A percentile compares a stretch with the other conserved stretches of the same genome.
phyloP scores from a whole-genome alignment of 2,329 filamentous ascomycete genomes.

The Leptographium procerum region DNA sequence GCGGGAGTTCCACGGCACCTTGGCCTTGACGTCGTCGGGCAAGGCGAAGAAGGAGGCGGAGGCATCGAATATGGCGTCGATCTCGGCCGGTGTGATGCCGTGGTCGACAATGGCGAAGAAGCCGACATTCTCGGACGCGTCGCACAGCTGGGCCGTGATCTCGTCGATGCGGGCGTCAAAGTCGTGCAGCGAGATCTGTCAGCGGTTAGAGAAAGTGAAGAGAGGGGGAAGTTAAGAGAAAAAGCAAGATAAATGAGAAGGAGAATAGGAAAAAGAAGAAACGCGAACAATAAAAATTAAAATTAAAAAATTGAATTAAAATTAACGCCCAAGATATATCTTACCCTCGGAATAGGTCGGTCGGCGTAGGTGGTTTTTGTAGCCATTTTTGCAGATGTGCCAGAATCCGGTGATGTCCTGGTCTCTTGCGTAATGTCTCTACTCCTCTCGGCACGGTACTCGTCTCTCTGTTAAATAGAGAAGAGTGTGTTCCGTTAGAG shows the following conservation, averaged over 20 bases:
- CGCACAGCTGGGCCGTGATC: conserved; percentile 39
- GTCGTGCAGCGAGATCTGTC: conserved; percentile 41
- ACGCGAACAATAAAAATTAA: too few relatives aligned
- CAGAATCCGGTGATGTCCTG: neutral
- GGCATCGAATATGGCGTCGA: conserved; percentile 27
- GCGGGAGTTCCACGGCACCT: conserved; percentile 39
- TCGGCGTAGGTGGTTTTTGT: neutral
- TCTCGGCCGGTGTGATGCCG: conserved; percentile 25
- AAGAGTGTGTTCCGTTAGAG: neutral
- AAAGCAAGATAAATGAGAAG: neutral
- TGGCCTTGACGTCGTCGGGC: conserved; percentile 37
- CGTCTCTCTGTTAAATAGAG: neutral
- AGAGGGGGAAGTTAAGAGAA: neutral
- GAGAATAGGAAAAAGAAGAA: too few relatives aligned
- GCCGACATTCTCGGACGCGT: conserved; percentile 44
- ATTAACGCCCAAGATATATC: too few relatives aligned
- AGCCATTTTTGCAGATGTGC: neutral
- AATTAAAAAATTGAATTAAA: too few relatives aligned
- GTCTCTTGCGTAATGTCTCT: neutral
- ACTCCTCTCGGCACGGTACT: neutral
- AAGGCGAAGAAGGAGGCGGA: conserved; percentile 40
- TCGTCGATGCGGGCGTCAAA: conserved; percentile 40
- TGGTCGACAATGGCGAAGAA: conserved; percentile 48
- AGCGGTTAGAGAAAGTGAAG: too few relatives aligned
- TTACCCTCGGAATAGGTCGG: neutral